Evolutionary conservation across 2,329 filamentous ascomycete genomes (phyloP).

Genomic region (Myriosclerotinia scirpicola): DNA sequence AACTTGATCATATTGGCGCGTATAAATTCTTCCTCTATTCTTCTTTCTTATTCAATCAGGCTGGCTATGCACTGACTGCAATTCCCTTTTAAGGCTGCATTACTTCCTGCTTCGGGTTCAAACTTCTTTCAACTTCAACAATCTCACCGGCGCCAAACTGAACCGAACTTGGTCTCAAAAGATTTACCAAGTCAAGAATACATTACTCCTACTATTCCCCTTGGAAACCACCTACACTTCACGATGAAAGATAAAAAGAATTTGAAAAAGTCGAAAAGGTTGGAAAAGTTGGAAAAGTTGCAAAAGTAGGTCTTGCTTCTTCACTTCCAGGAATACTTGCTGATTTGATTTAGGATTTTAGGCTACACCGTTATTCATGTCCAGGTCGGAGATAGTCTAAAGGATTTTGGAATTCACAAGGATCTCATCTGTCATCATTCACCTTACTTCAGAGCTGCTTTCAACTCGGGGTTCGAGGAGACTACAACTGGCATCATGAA

Average conservation of each 20-base stretch:
- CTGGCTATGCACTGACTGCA: too few species aligned
- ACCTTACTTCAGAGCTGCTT: conserved; percentile 29
- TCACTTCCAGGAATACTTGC: not conserved
- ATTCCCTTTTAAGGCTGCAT: too few species aligned
- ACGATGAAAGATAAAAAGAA: not conserved
- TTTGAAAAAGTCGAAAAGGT: not conserved
- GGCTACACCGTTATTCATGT: conserved; percentile 25
- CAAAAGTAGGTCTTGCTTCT: not conserved
- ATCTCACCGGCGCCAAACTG: too few species aligned
- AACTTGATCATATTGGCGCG: too few species aligned
- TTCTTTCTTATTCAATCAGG: too few species aligned
- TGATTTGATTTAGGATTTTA: not conserved
- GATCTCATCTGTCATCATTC: conserved; percentile 29
- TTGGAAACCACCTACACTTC: not conserved
- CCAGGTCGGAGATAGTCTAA: conserved; percentile 16
- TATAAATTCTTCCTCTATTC: too few species aligned
- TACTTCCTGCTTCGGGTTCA: too few species aligned
- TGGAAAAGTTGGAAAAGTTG: not conserved
- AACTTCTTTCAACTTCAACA: too few species aligned
- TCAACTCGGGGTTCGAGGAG: conserved; percentile 25
- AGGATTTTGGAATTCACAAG: conserved; percentile 31
- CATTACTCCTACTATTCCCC: not conserved
- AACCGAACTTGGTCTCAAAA: too few species aligned
- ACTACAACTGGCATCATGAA: conserved; percentile 21
- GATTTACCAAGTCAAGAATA: not conserved